Base-by-base conservation (phyloP, 2,329 filamentous ascomycete species). In the Raffaelea deltoideospora region DNA sequence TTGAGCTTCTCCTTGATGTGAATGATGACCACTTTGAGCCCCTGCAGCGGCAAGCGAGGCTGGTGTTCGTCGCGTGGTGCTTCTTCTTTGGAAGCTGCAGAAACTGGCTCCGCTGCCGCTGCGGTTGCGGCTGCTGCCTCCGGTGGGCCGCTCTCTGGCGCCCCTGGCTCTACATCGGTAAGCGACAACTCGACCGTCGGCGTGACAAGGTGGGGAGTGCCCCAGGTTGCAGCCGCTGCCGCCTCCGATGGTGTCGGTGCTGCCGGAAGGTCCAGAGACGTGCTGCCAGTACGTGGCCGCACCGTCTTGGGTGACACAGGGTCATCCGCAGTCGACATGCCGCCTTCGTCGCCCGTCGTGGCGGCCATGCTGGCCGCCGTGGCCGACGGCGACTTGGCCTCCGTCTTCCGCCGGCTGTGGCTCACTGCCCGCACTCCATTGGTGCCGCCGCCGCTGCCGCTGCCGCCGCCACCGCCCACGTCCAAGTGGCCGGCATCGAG, bases 1-100 rank as follows among this genome's bases (percentile, higher is more conserved):
- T 67, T 63, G 38, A 95, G 60, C 18, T 71, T 79, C 45, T 96
- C 88, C 54, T 98, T 98, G 50, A 96, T 72, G 52, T 98, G 90
- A 27, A 96, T 96, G 38, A 96, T 74, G 34, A 95, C 76, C 2
- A 98, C 64, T 43, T 76, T 80, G 21, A 96, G 53, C 0, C 85
- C 86, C 36, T 66, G 62, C 5, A 98, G 63, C 13, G 30, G 30
- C 5, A 31, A 11, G 5, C 10, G 30, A n/a, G n/a, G n/a, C n/a
- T n/a, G n/a, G n/a, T n/a, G n/a, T n/a, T n/a, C n/a, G n/a, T n/a
- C n/a, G n/a, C n/a, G n/a, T n/a, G n/a, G n/a, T n/a, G n/a, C n/a
- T n/a, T n/a, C n/a, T n/a, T n/a, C n/a, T n/a, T n/a, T n/a, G n/a
- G n/a, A n/a, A n/a, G n/a, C n/a, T n/a, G n/a, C n/a, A n/a, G n/a